phyloP scores from a whole-genome alignment of 805 yeast species.

The baker's yeast (Saccharomyces cerevisiae) region DNA sequence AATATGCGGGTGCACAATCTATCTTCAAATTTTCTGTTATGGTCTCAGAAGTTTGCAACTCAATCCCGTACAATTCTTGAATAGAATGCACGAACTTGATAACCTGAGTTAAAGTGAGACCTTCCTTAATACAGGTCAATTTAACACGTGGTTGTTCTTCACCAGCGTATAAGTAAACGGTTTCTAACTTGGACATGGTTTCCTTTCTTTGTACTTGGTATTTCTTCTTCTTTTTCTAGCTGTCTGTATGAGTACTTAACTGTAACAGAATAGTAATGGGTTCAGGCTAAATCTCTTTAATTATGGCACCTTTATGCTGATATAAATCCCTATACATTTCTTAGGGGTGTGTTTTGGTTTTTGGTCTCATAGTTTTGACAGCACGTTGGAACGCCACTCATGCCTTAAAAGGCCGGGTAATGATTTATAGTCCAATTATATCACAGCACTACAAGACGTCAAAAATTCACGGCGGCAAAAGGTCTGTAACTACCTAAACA shows the following conservation, averaged over 20 bases:
- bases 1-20: slow-evolving; percentile 9
- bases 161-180: slow-evolving; percentile 21
- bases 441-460: background rate
- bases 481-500: background rate
- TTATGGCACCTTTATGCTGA: background rate
- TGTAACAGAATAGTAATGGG: background rate
- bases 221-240: background rate
- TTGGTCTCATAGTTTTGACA: background rate
- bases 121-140: slow-evolving; percentile 17
- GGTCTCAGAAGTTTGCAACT: slow-evolving; percentile 20
- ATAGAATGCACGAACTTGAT: slow-evolving; percentile 14
- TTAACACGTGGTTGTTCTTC: slow-evolving; percentile 20
- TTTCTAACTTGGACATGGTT: slow-evolving; percentile 11
- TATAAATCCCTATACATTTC: background rate
- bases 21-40: slow-evolving; percentile 27
- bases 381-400: background rate
- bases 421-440: background rate
- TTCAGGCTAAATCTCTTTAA: background rate
- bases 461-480: too few species aligned
- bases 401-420: background rate
- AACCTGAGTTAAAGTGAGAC: slow-evolving; percentile 8
- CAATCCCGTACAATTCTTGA: slow-evolving; percentile 22
- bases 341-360: background rate
- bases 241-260: background rate
- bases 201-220: background rate